phyloP scores from a whole-genome alignment of 768 basidiomycete genomes.

The Pisolithus marmoratus region DNA sequence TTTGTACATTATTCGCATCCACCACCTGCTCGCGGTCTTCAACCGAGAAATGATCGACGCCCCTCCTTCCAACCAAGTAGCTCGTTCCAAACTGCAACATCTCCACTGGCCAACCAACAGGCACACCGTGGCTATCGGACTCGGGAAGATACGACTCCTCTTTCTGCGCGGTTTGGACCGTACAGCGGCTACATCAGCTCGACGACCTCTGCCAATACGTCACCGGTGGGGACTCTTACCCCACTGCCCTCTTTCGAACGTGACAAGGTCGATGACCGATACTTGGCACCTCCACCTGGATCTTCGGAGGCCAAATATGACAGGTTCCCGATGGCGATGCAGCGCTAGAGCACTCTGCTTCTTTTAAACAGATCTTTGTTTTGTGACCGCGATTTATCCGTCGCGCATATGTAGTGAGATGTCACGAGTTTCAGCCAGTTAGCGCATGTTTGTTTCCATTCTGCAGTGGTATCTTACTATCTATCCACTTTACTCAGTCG shows the following conservation, averaged over 20 bases:
- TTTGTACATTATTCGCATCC: constrained; percentile 54
- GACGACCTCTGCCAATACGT: constrained; percentile 27
- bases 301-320: constrained; percentile 29
- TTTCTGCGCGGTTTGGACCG: constrained; percentile 32
- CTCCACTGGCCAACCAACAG: constrained; percentile 28
- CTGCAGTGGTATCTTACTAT: constrained; percentile 3
- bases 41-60: constrained; percentile 24
- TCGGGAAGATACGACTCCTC: constrained; percentile 30
- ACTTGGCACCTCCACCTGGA: constrained; percentile 42
- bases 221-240: constrained; percentile 25
- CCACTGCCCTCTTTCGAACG: constrained; percentile 47
- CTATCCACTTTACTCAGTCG: constrained; percentile 13
- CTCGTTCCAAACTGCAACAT: constrained; percentile 39
- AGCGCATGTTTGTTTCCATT: constrained; percentile 3
- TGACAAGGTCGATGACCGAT: constrained; percentile 47
- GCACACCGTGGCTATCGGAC: constrained; percentile 32
- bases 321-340: constrained; percentile 18
- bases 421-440: constrained; percentile 1
- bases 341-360: constrained; percentile 9
- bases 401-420: background rate
- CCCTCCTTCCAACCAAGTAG: constrained; percentile 19
- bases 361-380: background rate
- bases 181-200: constrained; percentile 33
- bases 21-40: constrained; percentile 27
- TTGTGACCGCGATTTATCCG: background rate